A percentile compares a stretch with the other conserved stretches of the same genome.
Conservation (phyloP, 257 asterid genomes). For the Rubia yunnanensis region DNA sequence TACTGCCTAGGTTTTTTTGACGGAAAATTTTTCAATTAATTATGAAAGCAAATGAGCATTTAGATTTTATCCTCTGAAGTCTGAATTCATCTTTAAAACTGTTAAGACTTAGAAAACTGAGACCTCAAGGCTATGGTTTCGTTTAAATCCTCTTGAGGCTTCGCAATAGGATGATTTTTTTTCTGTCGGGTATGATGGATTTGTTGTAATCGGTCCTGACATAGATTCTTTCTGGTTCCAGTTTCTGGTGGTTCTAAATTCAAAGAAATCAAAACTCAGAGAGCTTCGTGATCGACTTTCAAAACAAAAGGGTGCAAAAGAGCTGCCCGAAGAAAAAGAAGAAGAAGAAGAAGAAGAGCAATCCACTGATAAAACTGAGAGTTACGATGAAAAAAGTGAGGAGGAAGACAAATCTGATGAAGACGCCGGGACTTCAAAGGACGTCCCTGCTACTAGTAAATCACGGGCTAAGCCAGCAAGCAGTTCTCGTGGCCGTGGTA, state of each 20-base stretch:
- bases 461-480: constrained; percentile 31
- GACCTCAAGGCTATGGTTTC: not conserved
- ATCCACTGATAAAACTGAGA: constrained; percentile 64
- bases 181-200: not conserved
- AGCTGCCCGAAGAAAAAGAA: constrained; percentile 23
- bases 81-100: not conserved
- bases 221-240: constrained; percentile 24
- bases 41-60: not conserved
- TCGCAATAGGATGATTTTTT: not conserved
- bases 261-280: constrained; percentile 88
- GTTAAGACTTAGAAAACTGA: not conserved
- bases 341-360: constrained; percentile 37
- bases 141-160: not conserved
- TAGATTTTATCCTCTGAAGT: not conserved
- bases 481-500: constrained; percentile 52
- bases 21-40: not conserved
- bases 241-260: constrained; percentile 69
- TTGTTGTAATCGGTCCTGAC: not conserved
- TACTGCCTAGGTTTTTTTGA: not conserved
- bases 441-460: constrained; percentile 23
- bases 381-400: constrained; percentile 43
- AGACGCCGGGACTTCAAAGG: constrained; percentile 39
- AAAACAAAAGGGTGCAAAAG: constrained; percentile 26
- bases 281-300: constrained; percentile 66
- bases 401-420: constrained; percentile 31